These are phyloP conservation scores for Cercospora janseana DNA, from an alignment of 2,329 filamentous ascomycete species.

Conservation along the genomic window DNA sequence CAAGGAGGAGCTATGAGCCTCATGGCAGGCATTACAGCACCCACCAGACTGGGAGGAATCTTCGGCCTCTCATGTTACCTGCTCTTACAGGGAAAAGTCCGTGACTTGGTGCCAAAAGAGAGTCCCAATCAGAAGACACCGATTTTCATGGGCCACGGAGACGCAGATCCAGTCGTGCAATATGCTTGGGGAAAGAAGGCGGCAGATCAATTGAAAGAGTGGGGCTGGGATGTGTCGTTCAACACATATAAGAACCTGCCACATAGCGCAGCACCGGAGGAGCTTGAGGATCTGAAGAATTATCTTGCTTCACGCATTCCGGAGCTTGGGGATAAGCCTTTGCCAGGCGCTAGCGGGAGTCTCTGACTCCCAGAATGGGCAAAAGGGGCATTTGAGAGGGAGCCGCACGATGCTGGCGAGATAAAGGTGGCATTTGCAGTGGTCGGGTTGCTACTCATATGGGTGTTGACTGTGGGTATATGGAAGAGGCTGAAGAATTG, in stretches of 20 bases:
- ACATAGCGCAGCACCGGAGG: conserved; percentile 73
- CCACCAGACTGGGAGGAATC: conserved; percentile 78
- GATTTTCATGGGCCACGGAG: conserved; percentile 88
- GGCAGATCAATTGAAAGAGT: conserved; percentile 62
- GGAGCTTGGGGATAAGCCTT: conserved; percentile 42
- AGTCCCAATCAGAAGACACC: conserved; percentile 61
- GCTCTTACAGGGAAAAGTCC: conserved; percentile 64
- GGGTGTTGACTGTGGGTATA: conserved; percentile 29
- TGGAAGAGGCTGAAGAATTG: conserved; percentile 24
- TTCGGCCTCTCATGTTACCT: conserved; percentile 83
- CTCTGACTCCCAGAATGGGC: conserved; percentile 31
- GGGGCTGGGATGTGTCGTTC: conserved; percentile 72
- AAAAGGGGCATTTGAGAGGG: conserved; percentile 20
- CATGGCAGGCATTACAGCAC: conserved; percentile 72
- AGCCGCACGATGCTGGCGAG: conserved; percentile 35
- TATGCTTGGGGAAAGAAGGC: conserved; percentile 67
- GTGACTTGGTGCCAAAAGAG: conserved; percentile 55
- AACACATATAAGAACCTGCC: conserved; percentile 72
- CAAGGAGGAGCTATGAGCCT: conserved; percentile 87
- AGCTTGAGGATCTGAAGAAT: conserved; percentile 77
- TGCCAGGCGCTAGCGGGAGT: conserved; percentile 14
- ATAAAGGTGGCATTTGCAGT: conserved; percentile 31
- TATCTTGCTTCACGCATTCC: conserved; percentile 58
- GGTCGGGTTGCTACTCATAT: conserved; percentile 27
- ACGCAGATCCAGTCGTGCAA: conserved; percentile 69